Conservation (phyloP, 208 protist genomes). For the Trypanosomatidae sp. region DNA sequence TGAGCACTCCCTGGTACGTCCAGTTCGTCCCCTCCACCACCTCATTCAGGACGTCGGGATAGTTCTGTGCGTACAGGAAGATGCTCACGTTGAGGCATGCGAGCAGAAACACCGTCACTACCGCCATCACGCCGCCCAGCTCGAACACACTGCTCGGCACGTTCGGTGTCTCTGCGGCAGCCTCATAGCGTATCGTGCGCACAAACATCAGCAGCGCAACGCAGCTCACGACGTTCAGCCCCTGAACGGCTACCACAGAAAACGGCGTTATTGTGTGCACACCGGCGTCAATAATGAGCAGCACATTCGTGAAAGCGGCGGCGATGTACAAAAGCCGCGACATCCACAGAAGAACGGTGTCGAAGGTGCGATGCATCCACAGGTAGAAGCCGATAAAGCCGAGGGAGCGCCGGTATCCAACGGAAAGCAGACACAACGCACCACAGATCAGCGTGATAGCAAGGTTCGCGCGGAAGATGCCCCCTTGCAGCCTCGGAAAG, state of each 20-base stretch:
- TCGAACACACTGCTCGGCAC: conserved; percentile 33
- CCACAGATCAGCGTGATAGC: conserved; percentile 51
- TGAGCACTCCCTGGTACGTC: conserved; percentile 30
- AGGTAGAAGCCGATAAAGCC: conserved; percentile 36
- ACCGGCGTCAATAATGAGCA: conserved; percentile 15
- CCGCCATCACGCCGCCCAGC: conserved; percentile 36
- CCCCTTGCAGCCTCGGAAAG: conserved; percentile 21
- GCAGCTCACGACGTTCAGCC: conserved; percentile 29
- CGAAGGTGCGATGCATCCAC: conserved; percentile 23
- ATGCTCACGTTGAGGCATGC: conserved; percentile 25
- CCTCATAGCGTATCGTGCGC: conserved; percentile 41
- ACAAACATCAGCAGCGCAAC: conserved; percentile 53
- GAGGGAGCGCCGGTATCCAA: conserved; percentile 36
- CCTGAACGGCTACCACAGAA: conserved; percentile 27
- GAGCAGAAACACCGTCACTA: conserved; percentile 25
- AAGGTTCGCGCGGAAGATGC: conserved; percentile 28
- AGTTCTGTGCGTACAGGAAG: conserved; percentile 32
- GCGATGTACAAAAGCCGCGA: conserved; percentile 33
- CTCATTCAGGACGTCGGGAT: conserved; percentile 14
- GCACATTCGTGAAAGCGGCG: conserved; percentile 26
- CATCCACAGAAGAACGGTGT: conserved; percentile 47
- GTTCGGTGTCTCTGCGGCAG: neutral
- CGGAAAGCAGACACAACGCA: conserved; percentile 43
- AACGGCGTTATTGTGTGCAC: conserved; percentile 20
- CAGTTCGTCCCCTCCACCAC: conserved; percentile 31